Evolutionary conservation across 495 filamentous ascomycete genomes (phyloP).

Genomic region (Hamigera avellanea): DNA sequence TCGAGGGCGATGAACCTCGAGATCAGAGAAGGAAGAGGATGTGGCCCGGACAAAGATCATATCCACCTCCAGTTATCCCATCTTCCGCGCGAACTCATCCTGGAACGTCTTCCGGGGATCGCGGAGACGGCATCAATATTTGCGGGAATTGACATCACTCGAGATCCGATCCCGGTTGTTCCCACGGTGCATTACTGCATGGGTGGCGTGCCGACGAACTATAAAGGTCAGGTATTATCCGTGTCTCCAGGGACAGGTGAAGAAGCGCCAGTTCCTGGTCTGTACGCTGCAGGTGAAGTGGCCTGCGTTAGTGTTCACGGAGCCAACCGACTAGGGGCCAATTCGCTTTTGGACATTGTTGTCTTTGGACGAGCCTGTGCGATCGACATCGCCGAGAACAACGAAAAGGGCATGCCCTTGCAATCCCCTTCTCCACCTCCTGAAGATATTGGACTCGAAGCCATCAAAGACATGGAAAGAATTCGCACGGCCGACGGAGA

Average conservation of each 20-base stretch:
- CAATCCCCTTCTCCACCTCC: conserved; percentile 32
- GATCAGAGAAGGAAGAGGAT: conserved; percentile 76
- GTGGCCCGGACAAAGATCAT: conserved; percentile 77
- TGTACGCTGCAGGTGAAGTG: conserved; percentile 79
- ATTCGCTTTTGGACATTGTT: conserved; percentile 78
- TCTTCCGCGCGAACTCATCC: conserved; percentile 67
- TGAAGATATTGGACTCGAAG: conserved; percentile 63
- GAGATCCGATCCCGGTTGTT: conserved; percentile 80
- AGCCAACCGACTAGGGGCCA: conserved; percentile 77
- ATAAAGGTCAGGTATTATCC: conserved; percentile 76
- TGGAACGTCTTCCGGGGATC: conserved; percentile 79
- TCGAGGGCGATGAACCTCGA: conserved; percentile 81
- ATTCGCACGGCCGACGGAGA: conserved; percentile 61
- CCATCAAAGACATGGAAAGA: conserved; percentile 61
- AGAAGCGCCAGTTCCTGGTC: conserved; percentile 71
- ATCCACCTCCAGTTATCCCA: conserved; percentile 79
- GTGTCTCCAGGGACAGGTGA: conserved; percentile 53
- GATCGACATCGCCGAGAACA: conserved; percentile 48
- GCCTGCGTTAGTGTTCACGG: conserved; percentile 83
- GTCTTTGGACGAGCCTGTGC: conserved; percentile 83
- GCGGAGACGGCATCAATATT: conserved; percentile 83
- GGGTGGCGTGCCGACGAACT: conserved; percentile 80
- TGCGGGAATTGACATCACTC: conserved; percentile 72
- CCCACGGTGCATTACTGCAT: conserved; percentile 91
- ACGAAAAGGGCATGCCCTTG: no score